phyloP scores from a whole-genome alignment of 345 rosid species.

The Euclidium syriacum region DNA sequence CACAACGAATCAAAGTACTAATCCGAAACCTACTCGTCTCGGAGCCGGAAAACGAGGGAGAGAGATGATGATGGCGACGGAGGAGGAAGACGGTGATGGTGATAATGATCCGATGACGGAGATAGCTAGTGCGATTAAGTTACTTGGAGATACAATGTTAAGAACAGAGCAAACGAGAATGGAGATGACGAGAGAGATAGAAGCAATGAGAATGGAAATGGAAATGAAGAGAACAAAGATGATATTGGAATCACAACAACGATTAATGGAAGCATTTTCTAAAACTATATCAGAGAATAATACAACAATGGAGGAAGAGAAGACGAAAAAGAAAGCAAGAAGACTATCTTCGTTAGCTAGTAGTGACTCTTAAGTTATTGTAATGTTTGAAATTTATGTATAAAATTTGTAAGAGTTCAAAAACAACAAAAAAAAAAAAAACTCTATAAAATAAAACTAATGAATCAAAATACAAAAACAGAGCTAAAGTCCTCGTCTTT shows the following conservation, averaged over 20 bases:
- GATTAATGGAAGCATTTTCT: conserved; percentile 69
- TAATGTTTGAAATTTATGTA: too few species aligned
- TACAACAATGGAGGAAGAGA: conserved; percentile 16
- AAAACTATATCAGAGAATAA: conserved; percentile 46
- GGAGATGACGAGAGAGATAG: conserved; percentile 87
- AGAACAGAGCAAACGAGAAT: conserved; percentile 86
- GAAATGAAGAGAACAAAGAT: conserved; percentile 87
- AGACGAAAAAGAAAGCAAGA: conserved; percentile 39
- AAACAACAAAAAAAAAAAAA: too few species aligned
- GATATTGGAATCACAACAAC: conserved; percentile 82
- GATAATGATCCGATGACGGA: conserved; percentile 53
- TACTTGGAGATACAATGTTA: conserved; percentile 79
- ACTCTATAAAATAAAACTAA: too few species aligned
- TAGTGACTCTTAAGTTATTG: too few species aligned
- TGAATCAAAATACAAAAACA: too few species aligned
- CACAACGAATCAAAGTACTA: conserved; percentile 15
- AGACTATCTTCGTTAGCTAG: not conserved
- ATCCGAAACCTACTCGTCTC: conserved; percentile 16
- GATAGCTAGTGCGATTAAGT: conserved; percentile 73
- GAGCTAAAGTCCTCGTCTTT: too few species aligned
- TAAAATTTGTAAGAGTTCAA: too few species aligned
- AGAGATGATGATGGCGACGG: conserved; percentile 30
- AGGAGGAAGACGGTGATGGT: not conserved
- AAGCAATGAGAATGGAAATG: conserved; percentile 82
- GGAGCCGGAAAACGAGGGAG: conserved; percentile 30